Evolutionary conservation across 1,284 basidiomycete species (phyloP), one percentile per base, ranked within the genome.

Genomic region (Sutorius eximius): DNA sequence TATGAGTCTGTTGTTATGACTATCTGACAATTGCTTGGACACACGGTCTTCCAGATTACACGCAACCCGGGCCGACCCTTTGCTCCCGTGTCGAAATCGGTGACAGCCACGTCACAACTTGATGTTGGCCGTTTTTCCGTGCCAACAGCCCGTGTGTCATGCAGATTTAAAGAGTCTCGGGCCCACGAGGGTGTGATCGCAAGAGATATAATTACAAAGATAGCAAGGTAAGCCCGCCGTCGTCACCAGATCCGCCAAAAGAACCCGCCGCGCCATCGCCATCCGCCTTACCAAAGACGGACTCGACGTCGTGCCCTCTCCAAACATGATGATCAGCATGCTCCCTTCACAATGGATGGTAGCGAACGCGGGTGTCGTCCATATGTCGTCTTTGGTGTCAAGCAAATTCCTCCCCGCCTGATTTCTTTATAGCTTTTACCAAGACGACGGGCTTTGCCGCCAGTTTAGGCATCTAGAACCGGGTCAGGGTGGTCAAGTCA

Each of bases 401-500:
- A 48, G 58, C 53, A 46, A 2, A 49, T 3, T 7, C 7, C 20
- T 15, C 12, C 24, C 24, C 24, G 24, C 24, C 24, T 27, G 24
- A 5, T 27, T 27, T 22, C 8, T 6, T 13, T 24, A 9, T 1
- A 1, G 1, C n/a, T 0, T 20, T 9, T 1, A 13, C 22, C 58
- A 27, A 27, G 20, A 57, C 10, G 6, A 3, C 5, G 7, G 5
- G 3, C 37, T 5, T 20, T 20, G 1, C 20, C 71, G 69, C 49
- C 2, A 41, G 54, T 11, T 45, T 59, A 22, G 61, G 61, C 3
- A 50, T 53, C 0, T 61, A 65, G 48, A 68, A 74, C n/a, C 56
- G 42, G 13, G 37, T 63, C 2, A 51, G 67, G 49, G 42, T 49
- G 10, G 52, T 71, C 44, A 73, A 73, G 18, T 58, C 59, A n/a